These are phyloP conservation scores for Skeletonema potamos DNA, from an alignment of 108 stramenopile species.

Conservation along the genomic window DNA sequence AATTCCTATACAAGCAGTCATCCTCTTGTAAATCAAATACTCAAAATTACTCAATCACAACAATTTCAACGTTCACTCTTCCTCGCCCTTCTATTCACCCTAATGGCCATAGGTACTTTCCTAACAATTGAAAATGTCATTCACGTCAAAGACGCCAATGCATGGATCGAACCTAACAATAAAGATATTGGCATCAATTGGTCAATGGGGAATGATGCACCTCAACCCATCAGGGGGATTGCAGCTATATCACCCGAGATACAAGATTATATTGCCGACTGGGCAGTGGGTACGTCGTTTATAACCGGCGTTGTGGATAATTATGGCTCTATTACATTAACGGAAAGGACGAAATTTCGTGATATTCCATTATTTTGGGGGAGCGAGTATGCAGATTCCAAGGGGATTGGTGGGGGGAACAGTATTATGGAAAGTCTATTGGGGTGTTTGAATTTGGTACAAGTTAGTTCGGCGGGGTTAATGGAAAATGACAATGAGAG, in stretches of 20 bases:
- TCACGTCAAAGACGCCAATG: neutral
- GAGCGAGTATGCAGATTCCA: neutral
- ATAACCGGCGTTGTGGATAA: conserved; percentile 13
- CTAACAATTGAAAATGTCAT: neutral
- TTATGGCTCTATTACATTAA: conserved; percentile 9
- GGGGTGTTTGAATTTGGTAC: conserved; percentile 26
- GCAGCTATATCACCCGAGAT: neutral
- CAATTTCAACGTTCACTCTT: neutral
- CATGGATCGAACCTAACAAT: neutral
- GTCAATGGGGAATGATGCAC: conserved; percentile 19
- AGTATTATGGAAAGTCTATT: conserved; percentile 11
- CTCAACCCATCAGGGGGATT: neutral
- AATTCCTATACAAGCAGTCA: neutral
- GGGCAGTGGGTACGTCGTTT: conserved; percentile 14
- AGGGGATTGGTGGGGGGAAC: conserved; percentile 1
- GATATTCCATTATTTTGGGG: conserved; percentile 44
- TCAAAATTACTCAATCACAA: neutral
- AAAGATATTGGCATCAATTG: neutral
- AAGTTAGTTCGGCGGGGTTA: conserved; percentile 7
- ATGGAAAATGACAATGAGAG: no score
- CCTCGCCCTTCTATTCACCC: neutral
- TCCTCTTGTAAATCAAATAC: neutral
- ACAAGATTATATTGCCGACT: conserved; percentile 17
- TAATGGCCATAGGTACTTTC: neutral
- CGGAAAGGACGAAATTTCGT: neutral